Percentiles rank a stretch among this genome's conserved stretches.
Evolutionary conservation across 1,139 yeast species (phyloP).

Genomic region (Candida mesenterica): DNA sequence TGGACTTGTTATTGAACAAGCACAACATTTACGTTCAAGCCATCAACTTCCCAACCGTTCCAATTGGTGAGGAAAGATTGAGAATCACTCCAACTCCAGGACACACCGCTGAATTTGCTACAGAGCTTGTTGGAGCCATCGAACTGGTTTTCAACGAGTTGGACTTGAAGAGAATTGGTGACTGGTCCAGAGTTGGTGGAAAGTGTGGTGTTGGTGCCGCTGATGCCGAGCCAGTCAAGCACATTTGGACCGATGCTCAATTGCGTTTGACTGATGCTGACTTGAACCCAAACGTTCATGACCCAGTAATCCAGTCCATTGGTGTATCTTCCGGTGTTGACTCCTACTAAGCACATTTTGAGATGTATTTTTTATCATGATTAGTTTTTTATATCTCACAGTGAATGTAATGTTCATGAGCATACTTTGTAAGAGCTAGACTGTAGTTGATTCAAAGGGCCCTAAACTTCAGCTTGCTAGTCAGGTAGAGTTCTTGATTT

Average conservation of each 20-base stretch:
- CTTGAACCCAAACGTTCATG: constrained; percentile 62
- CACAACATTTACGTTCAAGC: constrained; percentile 95
- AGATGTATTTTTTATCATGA: neutral
- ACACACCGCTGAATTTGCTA: constrained; percentile 74
- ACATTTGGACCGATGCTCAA: constrained; percentile 85
- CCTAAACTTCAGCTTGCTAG: too few species aligned
- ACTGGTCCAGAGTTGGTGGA: constrained; percentile 82
- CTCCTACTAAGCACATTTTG: constrained; percentile 8
- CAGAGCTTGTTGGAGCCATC: constrained; percentile 72
- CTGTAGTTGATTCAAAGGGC: too few species aligned
- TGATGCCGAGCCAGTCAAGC: constrained; percentile 41
- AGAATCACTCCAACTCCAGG: constrained; percentile 99
- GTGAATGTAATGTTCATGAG: too few species aligned
- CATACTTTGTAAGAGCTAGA: too few species aligned
- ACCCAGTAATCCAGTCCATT: constrained; percentile 57
- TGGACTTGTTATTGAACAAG: constrained; percentile 80
- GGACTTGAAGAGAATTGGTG: constrained; percentile 68
- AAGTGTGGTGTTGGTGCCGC: constrained; percentile 81
- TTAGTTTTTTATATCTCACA: neutral
- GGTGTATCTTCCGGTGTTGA: constrained; percentile 69
- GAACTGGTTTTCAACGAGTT: constrained; percentile 79
- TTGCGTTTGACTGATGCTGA: constrained; percentile 59
- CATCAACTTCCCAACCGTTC: constrained; percentile 96
- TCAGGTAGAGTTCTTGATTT: too few species aligned
- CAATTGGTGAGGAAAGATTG: constrained; percentile 92